Conservation (phyloP, 805 yeast genomes). For the Candida patagonica region DNA sequence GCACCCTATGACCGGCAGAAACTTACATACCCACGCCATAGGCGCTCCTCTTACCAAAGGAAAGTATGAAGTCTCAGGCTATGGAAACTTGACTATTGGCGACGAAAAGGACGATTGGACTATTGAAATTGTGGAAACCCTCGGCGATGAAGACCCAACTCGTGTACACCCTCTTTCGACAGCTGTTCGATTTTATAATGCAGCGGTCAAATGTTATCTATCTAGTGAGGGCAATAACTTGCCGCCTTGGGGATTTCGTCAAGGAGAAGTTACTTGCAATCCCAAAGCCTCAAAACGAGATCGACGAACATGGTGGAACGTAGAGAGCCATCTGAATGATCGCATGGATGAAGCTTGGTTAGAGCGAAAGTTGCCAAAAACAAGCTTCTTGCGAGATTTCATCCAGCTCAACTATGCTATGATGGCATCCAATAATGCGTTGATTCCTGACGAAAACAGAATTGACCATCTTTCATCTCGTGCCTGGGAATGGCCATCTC, state of each 20-base stretch:
- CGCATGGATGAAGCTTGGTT: conserved; percentile 31
- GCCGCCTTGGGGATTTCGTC: conserved; percentile 98
- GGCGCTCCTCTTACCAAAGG: conserved; percentile 62
- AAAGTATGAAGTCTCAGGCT: conserved; percentile 79
- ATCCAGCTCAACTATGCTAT: conserved; percentile 65
- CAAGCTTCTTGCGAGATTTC: conserved; percentile 59
- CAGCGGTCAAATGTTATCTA: conserved; percentile 68
- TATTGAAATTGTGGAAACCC: conserved; percentile 57
- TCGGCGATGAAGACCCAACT: conserved; percentile 27
- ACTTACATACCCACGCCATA: conserved; percentile 75
- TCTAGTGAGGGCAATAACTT: conserved; percentile 72
- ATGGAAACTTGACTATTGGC: conserved; percentile 62
- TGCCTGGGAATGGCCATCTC: conserved; percentile 82
- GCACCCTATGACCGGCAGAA: conserved; percentile 63
- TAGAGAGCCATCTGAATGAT: conserved; percentile 58
- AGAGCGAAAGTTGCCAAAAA: conserved; percentile 35
- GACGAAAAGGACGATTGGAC: conserved; percentile 88
- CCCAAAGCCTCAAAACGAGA: conserved; percentile 40
- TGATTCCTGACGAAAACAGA: conserved; percentile 67
- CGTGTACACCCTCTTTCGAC: conserved; percentile 60
- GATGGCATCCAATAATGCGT: conserved; percentile 78
- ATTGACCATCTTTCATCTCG: conserved; percentile 60
- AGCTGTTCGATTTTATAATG: conserved; percentile 65
- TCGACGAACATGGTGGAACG: conserved; percentile 71
- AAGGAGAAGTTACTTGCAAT: conserved; percentile 85